Evolutionary conservation across 2,329 filamentous ascomycete genomes (phyloP).

Genomic region (Rosellinia necatrix): DNA sequence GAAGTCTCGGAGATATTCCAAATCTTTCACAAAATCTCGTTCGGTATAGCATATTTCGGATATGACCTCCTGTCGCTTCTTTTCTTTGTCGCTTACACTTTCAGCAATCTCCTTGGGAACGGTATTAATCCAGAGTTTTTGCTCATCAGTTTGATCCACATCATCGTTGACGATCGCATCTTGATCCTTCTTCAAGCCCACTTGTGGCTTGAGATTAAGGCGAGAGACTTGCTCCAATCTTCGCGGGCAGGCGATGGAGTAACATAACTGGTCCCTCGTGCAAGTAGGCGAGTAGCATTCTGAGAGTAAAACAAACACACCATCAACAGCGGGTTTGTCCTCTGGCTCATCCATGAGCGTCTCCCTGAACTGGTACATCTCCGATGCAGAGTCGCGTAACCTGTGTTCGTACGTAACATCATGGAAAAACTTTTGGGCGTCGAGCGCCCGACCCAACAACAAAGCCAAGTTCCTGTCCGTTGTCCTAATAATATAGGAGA

Average conservation of each 20-base stretch:
- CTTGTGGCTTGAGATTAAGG: slow-evolving; percentile 89
- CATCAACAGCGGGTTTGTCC: slow-evolving; percentile 77
- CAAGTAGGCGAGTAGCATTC: slow-evolving; percentile 99
- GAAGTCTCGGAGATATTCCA: slow-evolving; percentile 97
- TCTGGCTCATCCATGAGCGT: slow-evolving; percentile 84
- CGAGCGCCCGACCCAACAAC: slow-evolving; percentile 85
- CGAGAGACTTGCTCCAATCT: slow-evolving; percentile 93
- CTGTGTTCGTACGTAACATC: slow-evolving; percentile 98
- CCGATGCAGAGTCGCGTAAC: slow-evolving; percentile 87
- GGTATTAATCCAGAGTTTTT: slow-evolving; percentile 99
- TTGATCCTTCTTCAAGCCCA: slow-evolving; percentile 74
- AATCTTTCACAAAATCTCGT: slow-evolving; percentile 96
- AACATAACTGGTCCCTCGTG: slow-evolving; percentile 92
- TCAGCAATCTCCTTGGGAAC: slow-evolving; percentile 95
- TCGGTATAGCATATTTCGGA: slow-evolving; percentile 99
- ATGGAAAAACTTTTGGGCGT: slow-evolving; percentile 99
- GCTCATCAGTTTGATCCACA: slow-evolving; percentile 82
- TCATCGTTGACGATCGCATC: slow-evolving; percentile 70
- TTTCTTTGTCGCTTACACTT: slow-evolving; percentile 84
- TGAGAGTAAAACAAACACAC: slow-evolving; percentile 92
- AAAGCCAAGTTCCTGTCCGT: slow-evolving; percentile 93
- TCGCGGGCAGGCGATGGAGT: slow-evolving; percentile 95
- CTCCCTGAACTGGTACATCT: slow-evolving; percentile 97
- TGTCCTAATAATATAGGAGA: slow-evolving; percentile 96
- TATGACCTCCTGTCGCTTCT: slow-evolving; percentile 97